Evolutionary conservation across 345 rosid species (phyloP).

Genomic region (Rhodamnia argentea): DNA sequence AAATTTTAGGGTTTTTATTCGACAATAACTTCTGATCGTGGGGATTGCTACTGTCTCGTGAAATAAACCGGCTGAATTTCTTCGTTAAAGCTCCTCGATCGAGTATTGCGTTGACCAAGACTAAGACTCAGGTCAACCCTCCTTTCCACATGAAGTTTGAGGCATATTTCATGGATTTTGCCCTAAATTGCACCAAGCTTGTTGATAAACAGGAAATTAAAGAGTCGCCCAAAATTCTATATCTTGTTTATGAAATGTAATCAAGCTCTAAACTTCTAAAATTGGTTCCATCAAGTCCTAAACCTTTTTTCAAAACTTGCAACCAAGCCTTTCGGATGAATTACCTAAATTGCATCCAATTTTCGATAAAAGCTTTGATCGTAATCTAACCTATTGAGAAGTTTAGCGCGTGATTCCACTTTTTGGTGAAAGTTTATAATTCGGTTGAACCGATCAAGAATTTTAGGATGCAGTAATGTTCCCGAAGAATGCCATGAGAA

Average conservation of each 20-base stretch:
- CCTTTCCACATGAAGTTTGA: not conserved
- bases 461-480: not conserved
- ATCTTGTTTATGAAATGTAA: fast-evolving
- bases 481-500: not conserved
- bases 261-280: not conserved
- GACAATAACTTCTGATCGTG: not conserved
- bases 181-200: not conserved
- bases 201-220: not conserved
- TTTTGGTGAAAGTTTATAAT: not conserved
- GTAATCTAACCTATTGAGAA: not conserved
- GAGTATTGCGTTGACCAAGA: not conserved
- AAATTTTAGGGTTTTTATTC: not conserved
- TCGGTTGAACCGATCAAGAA: not conserved
- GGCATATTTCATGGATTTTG: not conserved
- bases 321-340: not conserved
- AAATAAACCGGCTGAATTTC: not conserved
- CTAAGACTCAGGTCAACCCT: not conserved
- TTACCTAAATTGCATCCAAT: not conserved
- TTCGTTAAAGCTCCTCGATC: not conserved
- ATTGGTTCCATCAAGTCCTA: not conserved
- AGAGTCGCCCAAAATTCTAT: not conserved
- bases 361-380: not conserved
- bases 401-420: not conserved
- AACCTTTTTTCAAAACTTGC: not conserved
- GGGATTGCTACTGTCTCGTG: not conserved